phyloP scores from a whole-genome alignment of 2,329 filamentous ascomycete species.

The Neurospora sp. region DNA sequence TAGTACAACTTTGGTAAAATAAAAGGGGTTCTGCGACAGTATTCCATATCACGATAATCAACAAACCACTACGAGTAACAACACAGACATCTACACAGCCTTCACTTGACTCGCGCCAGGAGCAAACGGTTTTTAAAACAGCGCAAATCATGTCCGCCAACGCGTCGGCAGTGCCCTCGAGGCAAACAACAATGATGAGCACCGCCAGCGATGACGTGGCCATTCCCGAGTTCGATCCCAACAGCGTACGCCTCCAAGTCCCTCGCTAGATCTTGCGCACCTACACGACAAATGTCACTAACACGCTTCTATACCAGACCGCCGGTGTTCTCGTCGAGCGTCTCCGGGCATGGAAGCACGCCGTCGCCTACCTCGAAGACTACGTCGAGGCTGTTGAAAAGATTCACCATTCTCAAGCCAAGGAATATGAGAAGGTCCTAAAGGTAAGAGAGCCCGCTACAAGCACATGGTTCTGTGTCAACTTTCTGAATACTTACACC shows the following conservation, averaged over 20 bases:
- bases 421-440: constrained; percentile 90
- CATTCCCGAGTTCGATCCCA: constrained; percentile 48
- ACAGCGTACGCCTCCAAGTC: constrained; percentile 34
- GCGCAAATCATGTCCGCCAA: constrained; percentile 2
- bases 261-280: not conserved
- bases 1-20: not conserved
- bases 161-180: constrained; percentile 29
- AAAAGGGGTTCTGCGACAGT: not conserved
- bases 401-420: constrained; percentile 72
- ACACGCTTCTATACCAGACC: constrained; percentile 38
- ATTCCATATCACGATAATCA: not conserved
- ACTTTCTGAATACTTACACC: constrained; percentile 2
- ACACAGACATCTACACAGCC: not conserved
- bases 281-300: not conserved
- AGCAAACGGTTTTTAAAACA: not conserved
- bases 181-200: constrained; percentile 36
- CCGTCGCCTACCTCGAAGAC: constrained; percentile 81
- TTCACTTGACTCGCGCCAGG: not conserved
- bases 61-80: not conserved
- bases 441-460: constrained; percentile 47
- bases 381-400: constrained; percentile 82
- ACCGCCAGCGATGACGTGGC: constrained; percentile 43
- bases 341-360: constrained; percentile 92
- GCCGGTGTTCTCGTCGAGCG: constrained; percentile 77
- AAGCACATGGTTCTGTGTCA: not conserved